Base-by-base conservation (phyloP, 345 rosid species). In the Eucalyptus viminalis region DNA sequence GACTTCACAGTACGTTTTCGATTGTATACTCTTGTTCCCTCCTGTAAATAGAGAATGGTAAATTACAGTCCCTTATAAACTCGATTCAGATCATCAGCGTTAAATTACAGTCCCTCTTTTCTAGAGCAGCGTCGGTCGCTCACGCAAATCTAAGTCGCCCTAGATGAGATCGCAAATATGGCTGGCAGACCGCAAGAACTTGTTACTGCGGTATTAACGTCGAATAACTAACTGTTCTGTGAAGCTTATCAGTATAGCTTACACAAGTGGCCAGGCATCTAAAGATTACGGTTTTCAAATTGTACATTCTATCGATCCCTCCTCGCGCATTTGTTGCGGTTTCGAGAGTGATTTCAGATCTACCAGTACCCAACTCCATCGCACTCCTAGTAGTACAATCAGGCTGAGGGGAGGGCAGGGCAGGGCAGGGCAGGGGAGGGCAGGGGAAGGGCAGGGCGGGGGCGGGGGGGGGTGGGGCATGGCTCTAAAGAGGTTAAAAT, bases 401-500 rank as follows among this genome's bases (percentile, higher is more conserved):
- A 56, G 29, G 13, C 14, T 25, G 29, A 56, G 62, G 7, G 17
- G 1, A 50, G 53, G 53, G 51, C 0, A 49, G 1, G 7, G 53
- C 0, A 15, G 3, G 58, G 56, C n/a, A n/a, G n/a, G 7, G 17
- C 3, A 50, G 53, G 53, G 51, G 1, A 49, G 1, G 7, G 53
- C 0, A 15, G 3, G 58, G 56, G 10, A 3, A 1, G 24, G 58
- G 24, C 0, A 2, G 4, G 22, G 54, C 0, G 3, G 17, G 53
- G n/a, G n/a, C n/a, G n/a, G n/a, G n/a, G n/a, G n/a, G n/a, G n/a
- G n/a, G n/a, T n/a, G n/a, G 56, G 56, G 56, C 56, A 53, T 7
- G 56, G 56, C 56, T 53, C 56, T 19, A 8, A 53, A 53, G 58
- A 53, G 58, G 58, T 11, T 58, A 58, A 12, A 58, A 60, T 60